Base-by-base conservation (phyloP, 192 early-diverging fungal species). In the Coemansia sp. region DNA sequence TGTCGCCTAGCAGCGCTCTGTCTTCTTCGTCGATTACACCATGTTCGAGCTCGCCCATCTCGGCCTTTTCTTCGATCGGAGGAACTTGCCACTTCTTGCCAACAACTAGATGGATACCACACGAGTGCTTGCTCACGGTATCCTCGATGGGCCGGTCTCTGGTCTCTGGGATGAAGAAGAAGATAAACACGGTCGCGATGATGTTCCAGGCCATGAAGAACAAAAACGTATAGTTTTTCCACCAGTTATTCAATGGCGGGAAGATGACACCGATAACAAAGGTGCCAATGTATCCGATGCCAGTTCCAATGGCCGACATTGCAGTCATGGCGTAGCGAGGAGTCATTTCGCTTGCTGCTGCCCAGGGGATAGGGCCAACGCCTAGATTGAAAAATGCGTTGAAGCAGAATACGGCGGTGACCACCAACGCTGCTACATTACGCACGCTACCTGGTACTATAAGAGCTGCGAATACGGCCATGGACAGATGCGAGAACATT, bases 331-430 rank as follows among this genome's bases (percentile, higher is more conserved):
- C 92, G 57, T 92, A 92, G 4, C 88, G 85, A 1, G 95, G 94
- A 13, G 91, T 80, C 65, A 94, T 85, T 66, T 95, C 94, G n/a
- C 92, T 90, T 0, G 91, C 80, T 41, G 91, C 85, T 59, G 94
- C 77, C 92, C 93, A 95, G 3, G 95, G 92, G 68, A 94, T 93
- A 3, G 91, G 89, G 33, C 93, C 93, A 9, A 94, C 77, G 34
- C 94, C 95, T 7, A 95, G 66, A 41, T 91, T 91, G 78, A 94
- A 95, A 54, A 79, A 84, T 55, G 89, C 89, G 42, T 91, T 92
- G 79, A 91, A 94, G 43, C 90, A 75, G 66, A 94, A 91, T 24
- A 93, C 90, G 2, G 84, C 77, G 3, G 76, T 78, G 29, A 91
- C 82, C 22, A 91, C 85, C 59, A 91, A 71, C 9, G 79, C 80